Evolutionary conservation across 768 basidiomycete species (phyloP), one percentile per base, ranked within the genome.

Genomic region (Trametes gibbosa): DNA sequence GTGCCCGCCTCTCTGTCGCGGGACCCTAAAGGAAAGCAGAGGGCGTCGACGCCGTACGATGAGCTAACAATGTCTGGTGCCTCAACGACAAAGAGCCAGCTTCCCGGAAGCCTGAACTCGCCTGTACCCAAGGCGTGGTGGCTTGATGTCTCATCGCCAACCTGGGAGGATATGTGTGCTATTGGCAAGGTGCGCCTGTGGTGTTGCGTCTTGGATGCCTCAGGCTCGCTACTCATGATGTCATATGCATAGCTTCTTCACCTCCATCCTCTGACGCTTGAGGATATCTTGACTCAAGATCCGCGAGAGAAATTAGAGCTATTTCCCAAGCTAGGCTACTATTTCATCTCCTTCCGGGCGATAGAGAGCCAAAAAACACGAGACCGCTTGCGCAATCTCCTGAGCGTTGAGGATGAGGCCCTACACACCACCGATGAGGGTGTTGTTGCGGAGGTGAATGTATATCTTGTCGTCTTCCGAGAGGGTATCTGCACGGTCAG

Each of bases 241-340:
- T 10, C 14, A 8, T 5, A 29, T 23, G 10, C 65, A 6, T 25
- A 95, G 92, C 74, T 91, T 17, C 76, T 96, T 24, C 90, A 92
- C 61, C 80, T 98, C 0, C 95, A 98, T 71, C 95, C 95, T 0
- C 75, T 98, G 46, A 96, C 95, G 0, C 78, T 97, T 13, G 95
- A 98, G 72, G 95, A 98, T 73, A 92, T 96, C 45, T 73, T 98
- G 8, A 90, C 92, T 59, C 87, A 90, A 73, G 95, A 98, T 59
- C 88, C 92, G 16, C 81, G 93, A 39, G 95, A 97, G 73, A 98
- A 98, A 73, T 73, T 96, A 17, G 95, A 97, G 68, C 75, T 86
- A 19, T 96, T 95, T 68, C 84, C 89, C 0, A 85, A 82, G 63
- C 81, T 98, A 14, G 95, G 94, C 1, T 98, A 98, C 73, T 93